These are phyloP conservation scores for Cladophialophora psammophila DNA, from an alignment of 2,329 filamentous ascomycete species.

Conservation along the genomic window DNA sequence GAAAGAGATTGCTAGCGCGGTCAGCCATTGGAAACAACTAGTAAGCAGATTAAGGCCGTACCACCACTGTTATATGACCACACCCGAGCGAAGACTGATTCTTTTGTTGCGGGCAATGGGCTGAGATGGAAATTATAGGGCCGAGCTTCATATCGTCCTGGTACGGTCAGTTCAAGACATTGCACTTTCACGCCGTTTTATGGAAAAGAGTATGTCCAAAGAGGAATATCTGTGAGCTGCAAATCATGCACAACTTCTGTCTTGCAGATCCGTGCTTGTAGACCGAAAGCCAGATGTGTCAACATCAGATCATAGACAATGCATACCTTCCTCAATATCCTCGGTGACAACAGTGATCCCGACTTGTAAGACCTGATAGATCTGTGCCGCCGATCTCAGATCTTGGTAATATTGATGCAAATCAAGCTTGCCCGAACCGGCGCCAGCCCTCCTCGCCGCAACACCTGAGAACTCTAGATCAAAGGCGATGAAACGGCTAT, in stretches of 20 bases:
- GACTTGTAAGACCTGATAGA: constrained; percentile 70
- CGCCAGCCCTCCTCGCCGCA: constrained; percentile 43
- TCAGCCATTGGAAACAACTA: constrained; percentile 32
- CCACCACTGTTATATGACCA: constrained; percentile 65
- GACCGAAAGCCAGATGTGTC: not conserved
- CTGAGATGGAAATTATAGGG: constrained; percentile 71
- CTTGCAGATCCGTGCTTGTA: not conserved
- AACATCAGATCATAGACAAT: not conserved
- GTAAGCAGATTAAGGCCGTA: constrained; percentile 38
- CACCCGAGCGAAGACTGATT: constrained; percentile 65
- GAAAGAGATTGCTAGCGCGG: constrained; percentile 63
- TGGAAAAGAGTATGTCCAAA: not conserved
- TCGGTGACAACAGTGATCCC: constrained; percentile 72
- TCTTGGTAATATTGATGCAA: constrained; percentile 69
- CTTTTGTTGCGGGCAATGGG: constrained; percentile 60
- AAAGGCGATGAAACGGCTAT: constrained; percentile 68
- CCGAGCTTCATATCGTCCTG: constrained; percentile 63
- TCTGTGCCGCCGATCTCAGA: constrained; percentile 65
- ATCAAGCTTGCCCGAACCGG: constrained; percentile 50
- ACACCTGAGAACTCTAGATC: constrained; percentile 74
- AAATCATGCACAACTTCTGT: not conserved
- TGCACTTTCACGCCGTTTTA: not conserved
- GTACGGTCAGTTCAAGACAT: constrained; percentile 9
- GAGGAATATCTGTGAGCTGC: not conserved
- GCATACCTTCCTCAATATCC: constrained; percentile 57